Evolutionary conservation across 139 green algal species (phyloP).

Genomic region (Chlamydomonas asymmetrica): DNA sequence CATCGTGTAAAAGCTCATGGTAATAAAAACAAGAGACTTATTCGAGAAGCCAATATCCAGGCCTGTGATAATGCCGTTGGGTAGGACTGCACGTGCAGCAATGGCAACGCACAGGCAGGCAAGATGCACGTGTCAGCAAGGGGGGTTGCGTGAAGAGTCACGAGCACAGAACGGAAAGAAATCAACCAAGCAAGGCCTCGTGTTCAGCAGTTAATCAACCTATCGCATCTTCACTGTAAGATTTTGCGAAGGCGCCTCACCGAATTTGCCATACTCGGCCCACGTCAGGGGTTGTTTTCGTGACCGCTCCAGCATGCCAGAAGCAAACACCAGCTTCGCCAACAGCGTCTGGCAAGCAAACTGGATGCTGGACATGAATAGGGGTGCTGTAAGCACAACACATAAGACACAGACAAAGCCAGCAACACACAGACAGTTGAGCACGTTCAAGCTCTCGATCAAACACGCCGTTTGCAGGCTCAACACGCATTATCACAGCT

Average conservation of each 20-base stretch:
- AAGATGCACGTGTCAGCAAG: neutral
- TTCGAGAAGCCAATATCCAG: constrained; percentile 95
- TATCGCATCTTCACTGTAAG: neutral
- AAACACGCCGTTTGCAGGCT: too few species aligned
- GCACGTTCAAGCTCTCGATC: too few species aligned
- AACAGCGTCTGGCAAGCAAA: constrained; percentile 78
- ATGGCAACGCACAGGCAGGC: too few species aligned
- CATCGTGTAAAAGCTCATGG: constrained; percentile 95
- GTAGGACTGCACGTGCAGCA: constrained; percentile 72
- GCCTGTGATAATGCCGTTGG: constrained; percentile 86
- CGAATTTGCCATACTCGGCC: constrained; percentile 57
- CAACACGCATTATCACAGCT: too few species aligned
- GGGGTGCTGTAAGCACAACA: constrained; percentile 54
- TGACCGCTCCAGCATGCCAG: constrained; percentile 46
- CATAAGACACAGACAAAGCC: too few species aligned
- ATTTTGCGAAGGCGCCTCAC: constrained; percentile 43
- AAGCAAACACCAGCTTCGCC: constrained; percentile 49
- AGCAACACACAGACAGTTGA: too few species aligned
- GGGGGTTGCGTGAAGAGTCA: neutral
- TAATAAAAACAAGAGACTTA: constrained; percentile 87
- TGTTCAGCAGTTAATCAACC: neutral
- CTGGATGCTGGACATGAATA: constrained; percentile 62
- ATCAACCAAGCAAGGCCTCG: too few species aligned
- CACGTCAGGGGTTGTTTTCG: constrained; percentile 45
- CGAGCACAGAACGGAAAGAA: too few species aligned